A percentile compares a stretch with the other conserved stretches of the same genome.
Evolutionary conservation across 768 basidiomycete genomes (phyloP).

Genomic region (Myochromella boudieri): DNA sequence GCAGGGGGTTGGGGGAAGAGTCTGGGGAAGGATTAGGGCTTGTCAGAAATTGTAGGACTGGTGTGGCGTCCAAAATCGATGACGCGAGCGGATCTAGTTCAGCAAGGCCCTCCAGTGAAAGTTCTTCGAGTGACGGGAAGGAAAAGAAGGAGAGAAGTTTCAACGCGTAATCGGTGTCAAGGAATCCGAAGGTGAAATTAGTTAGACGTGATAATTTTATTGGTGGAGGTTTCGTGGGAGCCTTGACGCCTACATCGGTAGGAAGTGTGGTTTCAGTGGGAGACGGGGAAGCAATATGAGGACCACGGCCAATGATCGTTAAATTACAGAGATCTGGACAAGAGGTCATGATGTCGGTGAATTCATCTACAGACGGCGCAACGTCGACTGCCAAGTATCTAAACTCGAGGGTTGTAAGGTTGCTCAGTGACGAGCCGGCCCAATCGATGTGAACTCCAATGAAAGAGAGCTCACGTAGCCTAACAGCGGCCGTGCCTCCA

Average conservation of each 20-base stretch:
- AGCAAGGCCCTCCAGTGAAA: constrained; percentile 46
- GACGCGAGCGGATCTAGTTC: constrained; percentile 31
- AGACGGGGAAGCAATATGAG: constrained; percentile 25
- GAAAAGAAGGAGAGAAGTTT: constrained; percentile 36
- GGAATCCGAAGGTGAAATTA: constrained; percentile 41
- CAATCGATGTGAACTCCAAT: constrained; percentile 63
- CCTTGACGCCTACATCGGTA: not conserved
- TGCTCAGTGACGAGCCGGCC: constrained; percentile 36
- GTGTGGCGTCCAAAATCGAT: constrained; percentile 31
- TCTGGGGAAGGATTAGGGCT: not conserved
- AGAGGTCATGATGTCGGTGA: constrained; percentile 38
- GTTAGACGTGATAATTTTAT: constrained; percentile 28
- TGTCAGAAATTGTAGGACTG: constrained; percentile 34
- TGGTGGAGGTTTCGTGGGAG: constrained; percentile 3
- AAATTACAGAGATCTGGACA: constrained; percentile 44
- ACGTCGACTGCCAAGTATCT: constrained; percentile 58
- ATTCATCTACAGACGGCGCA: constrained; percentile 50
- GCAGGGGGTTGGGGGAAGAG: constrained; percentile 4
- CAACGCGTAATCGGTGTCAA: constrained; percentile 38
- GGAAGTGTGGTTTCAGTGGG: not conserved
- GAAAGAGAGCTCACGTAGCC: constrained; percentile 42
- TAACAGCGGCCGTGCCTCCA: constrained; percentile 31
- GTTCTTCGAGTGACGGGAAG: constrained; percentile 33
- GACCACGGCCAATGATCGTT: constrained; percentile 55
- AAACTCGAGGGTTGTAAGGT: constrained; percentile 48